These are phyloP conservation scores for Penicillium rolfsii DNA, from an alignment of 2,329 filamentous ascomycete species.

Conservation along the genomic window DNA sequence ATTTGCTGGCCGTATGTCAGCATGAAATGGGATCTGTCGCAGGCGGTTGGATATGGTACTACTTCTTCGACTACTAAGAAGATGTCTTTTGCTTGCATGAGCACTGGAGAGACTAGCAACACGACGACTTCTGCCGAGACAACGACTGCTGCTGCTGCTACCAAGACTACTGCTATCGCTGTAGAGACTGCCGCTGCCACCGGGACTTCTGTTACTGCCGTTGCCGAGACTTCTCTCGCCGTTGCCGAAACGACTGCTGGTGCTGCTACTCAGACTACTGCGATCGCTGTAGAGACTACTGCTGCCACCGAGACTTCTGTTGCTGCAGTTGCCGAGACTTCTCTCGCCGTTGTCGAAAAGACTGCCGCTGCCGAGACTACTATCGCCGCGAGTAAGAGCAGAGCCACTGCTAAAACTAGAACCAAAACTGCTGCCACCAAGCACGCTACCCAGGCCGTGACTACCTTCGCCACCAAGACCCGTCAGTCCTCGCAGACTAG, in stretches of 20 bases:
- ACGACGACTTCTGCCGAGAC: not conserved
- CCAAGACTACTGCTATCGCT: not conserved
- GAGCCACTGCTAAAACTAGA: constrained; percentile 7
- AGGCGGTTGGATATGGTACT: constrained; percentile 28
- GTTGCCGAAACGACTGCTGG: too few species aligned
- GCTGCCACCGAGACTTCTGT: not conserved
- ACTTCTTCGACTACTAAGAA: constrained; percentile 23
- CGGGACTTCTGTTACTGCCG: not conserved
- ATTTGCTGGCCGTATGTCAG: constrained; percentile 58
- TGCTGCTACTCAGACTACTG: not conserved
- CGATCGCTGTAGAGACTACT: not conserved
- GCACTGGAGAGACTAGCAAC: not conserved
- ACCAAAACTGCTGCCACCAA: not conserved
- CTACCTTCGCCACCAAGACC: constrained; percentile 25
- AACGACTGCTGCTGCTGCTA: not conserved
- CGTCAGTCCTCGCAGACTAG: constrained; percentile 17
- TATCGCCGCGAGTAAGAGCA: not conserved
- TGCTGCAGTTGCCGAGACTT: not conserved
- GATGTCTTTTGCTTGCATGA: constrained; percentile 35
- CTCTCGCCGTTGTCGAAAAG: not conserved
- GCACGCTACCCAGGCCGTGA: constrained; percentile 6
- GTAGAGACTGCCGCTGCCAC: not conserved
- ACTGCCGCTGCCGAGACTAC: not conserved
- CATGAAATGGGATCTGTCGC: constrained; percentile 47
- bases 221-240: too few species aligned